phyloP scores from a whole-genome alignment of 805 yeast genomes.

The Yarrowia phangngaensis region DNA sequence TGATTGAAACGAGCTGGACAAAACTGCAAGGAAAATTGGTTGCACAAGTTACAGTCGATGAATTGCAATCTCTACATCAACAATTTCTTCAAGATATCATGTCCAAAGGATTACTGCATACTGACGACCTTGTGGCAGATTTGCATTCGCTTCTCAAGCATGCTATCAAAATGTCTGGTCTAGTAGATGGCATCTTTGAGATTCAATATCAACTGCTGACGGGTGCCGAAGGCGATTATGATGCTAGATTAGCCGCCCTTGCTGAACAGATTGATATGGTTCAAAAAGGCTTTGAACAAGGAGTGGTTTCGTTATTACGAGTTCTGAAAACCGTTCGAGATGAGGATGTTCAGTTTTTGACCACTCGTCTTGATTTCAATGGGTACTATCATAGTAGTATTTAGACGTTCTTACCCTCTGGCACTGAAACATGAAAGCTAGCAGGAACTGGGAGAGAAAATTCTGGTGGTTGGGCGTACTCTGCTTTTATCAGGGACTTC shows the following conservation, averaged over 20 bases:
- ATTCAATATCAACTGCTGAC: constrained; percentile 29
- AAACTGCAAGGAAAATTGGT: constrained; percentile 33
- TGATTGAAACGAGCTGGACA: constrained; percentile 42
- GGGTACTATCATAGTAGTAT: constrained; percentile 34
- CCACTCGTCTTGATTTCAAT: constrained; percentile 40
- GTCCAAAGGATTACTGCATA: constrained; percentile 39
- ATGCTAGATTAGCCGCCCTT: constrained; percentile 29
- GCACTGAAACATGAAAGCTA: too few relatives aligned
- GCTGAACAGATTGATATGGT: constrained; percentile 29
- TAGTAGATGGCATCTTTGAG: constrained; percentile 33
- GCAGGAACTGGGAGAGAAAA: too few relatives aligned
- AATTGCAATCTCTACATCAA: constrained; percentile 39
- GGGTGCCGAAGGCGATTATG: constrained; percentile 23
- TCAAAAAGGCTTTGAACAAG: constrained; percentile 30
- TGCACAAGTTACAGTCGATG: constrained; percentile 38
- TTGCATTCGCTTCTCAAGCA: constrained; percentile 38
- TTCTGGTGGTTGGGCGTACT: too few relatives aligned
- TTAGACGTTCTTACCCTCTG: not conserved
- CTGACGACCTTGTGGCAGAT: constrained; percentile 32
- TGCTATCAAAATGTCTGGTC: constrained; percentile 34
- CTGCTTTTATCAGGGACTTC: too few relatives aligned
- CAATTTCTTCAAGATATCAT: constrained; percentile 37
- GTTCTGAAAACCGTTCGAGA: constrained; percentile 36
- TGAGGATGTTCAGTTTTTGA: constrained; percentile 39
- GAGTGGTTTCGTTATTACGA: constrained; percentile 34